Evolutionary conservation across 140 eudicot species (phyloP).

Genomic region (Flaveria floridana): DNA sequence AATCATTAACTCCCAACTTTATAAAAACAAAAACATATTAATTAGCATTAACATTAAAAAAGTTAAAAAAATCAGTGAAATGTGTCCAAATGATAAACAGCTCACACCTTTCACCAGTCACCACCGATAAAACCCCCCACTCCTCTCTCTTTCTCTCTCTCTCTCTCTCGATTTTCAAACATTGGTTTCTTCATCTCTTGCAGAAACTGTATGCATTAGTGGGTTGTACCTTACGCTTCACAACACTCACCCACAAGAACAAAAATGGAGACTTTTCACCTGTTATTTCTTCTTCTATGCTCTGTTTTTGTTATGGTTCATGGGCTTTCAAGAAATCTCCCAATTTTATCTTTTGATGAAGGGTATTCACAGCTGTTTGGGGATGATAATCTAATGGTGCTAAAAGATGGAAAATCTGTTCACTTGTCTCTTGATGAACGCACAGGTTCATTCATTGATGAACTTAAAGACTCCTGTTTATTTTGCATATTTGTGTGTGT

Average conservation of each 20-base stretch:
- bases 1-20: slow-evolving; percentile 7
- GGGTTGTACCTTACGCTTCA: slow-evolving; percentile 22
- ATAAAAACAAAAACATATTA: neutral
- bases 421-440: slow-evolving; percentile 72
- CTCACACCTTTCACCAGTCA: slow-evolving; percentile 39
- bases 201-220: slow-evolving; percentile 26
- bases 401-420: slow-evolving; percentile 82
- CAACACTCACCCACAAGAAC: neutral
- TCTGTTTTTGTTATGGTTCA: slow-evolving; percentile 39
- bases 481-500: neutral
- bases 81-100: slow-evolving; percentile 41
- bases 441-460: slow-evolving; percentile 50
- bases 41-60: neutral
- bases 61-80: neutral
- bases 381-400: slow-evolving; percentile 61
- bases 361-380: slow-evolving; percentile 95
- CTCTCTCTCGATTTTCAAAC: neutral
- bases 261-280: slow-evolving; percentile 34
- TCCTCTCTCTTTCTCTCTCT: slow-evolving; percentile 25
- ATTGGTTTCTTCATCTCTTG: neutral
- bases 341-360: slow-evolving; percentile 82
- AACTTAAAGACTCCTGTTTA: neutral
- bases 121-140: slow-evolving; percentile 50
- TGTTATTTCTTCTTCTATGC: slow-evolving; percentile 30
- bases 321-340: slow-evolving; percentile 66